These are phyloP conservation scores for Endoconidiophora laricicola DNA, from an alignment of 2,329 filamentous ascomycete species.

Conservation along the genomic window DNA sequence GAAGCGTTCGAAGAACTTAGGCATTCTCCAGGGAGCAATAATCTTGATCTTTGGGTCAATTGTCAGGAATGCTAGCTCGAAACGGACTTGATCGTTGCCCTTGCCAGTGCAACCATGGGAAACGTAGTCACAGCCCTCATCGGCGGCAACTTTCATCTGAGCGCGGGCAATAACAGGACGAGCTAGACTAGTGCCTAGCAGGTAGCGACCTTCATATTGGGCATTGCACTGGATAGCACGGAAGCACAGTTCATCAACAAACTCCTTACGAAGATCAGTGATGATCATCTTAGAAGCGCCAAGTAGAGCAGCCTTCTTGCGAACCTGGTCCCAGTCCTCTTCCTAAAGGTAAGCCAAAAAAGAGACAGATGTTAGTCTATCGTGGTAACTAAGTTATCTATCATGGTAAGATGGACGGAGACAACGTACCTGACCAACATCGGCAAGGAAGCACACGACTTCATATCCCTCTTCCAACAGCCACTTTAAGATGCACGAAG, in stretches of 20 bases:
- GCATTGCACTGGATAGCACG: slow-evolving; percentile 53
- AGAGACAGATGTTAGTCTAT: not conserved
- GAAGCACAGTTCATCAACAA: slow-evolving; percentile 62
- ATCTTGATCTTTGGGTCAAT: slow-evolving; percentile 50
- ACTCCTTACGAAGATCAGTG: slow-evolving; percentile 49
- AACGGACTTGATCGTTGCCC: slow-evolving; percentile 26
- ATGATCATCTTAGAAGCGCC: slow-evolving; percentile 28
- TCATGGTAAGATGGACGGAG: not conserved
- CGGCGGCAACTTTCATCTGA: slow-evolving; percentile 31
- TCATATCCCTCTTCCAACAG: slow-evolving; percentile 19
- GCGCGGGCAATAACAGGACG: slow-evolving; percentile 48
- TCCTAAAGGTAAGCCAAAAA: slow-evolving; percentile 2
- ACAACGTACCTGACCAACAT: slow-evolving; percentile 43
- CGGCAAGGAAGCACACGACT: slow-evolving; percentile 32
- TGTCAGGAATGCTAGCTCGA: slow-evolving; percentile 24
- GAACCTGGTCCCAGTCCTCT: slow-evolving; percentile 19
- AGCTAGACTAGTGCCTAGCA: slow-evolving; percentile 36
- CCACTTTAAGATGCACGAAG: slow-evolving; percentile 26
- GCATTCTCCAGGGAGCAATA: slow-evolving; percentile 59
- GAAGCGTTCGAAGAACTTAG: slow-evolving; percentile 54
- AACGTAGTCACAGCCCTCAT: slow-evolving; percentile 19
- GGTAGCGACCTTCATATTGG: slow-evolving; percentile 39
- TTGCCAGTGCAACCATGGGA: slow-evolving; percentile 41
- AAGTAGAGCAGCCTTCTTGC: slow-evolving; percentile 25
- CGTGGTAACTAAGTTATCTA: not conserved